Conservation (phyloP, 2,329 filamentous ascomycete genomes). For the Ophiocordyceps camponoti-leonardi region DNA sequence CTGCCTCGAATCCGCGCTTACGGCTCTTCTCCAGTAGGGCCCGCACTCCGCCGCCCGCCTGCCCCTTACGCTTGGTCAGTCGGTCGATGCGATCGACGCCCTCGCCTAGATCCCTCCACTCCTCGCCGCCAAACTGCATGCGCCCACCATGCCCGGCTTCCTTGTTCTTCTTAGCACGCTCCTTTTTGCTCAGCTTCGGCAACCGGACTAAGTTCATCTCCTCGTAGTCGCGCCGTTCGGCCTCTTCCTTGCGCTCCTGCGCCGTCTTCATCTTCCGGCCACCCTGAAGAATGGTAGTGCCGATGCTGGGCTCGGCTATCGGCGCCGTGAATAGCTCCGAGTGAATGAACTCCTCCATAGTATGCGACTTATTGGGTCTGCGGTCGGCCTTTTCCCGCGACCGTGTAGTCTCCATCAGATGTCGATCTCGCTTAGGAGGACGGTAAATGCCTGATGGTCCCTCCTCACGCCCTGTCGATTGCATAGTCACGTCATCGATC, state of each 20-base stretch:
- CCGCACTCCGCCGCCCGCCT: constrained; percentile 34
- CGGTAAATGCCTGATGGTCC: constrained; percentile 59
- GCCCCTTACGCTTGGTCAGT: constrained; percentile 54
- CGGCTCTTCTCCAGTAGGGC: constrained; percentile 66
- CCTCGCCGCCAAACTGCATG: constrained; percentile 74
- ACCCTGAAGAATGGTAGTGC: constrained; percentile 66
- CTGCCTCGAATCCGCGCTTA: constrained; percentile 54
- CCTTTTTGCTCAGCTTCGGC: constrained; percentile 78
- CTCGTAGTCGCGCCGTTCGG: constrained; percentile 71
- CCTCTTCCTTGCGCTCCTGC: constrained; percentile 58
- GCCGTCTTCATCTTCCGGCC: constrained; percentile 67
- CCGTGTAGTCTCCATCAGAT: constrained; percentile 59
- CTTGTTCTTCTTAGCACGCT: constrained; percentile 46
- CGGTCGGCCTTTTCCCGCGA: constrained; percentile 41
- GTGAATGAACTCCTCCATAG: constrained; percentile 81
- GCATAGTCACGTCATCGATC: constrained; percentile 15
- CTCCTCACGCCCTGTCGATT: constrained; percentile 11
- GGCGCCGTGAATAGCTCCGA: constrained; percentile 73
- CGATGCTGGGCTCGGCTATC: constrained; percentile 74
- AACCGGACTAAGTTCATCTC: constrained; percentile 82
- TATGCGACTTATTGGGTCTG: constrained; percentile 55
- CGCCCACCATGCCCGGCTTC: constrained; percentile 29
- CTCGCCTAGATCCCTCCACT: constrained; percentile 74
- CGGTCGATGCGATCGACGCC: constrained; percentile 75
- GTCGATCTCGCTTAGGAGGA: constrained; percentile 76